Evolutionary conservation across 495 filamentous ascomycete species (phyloP), one percentile per base, ranked within the genome.

Genomic region (Bacidia gigantensis): DNA sequence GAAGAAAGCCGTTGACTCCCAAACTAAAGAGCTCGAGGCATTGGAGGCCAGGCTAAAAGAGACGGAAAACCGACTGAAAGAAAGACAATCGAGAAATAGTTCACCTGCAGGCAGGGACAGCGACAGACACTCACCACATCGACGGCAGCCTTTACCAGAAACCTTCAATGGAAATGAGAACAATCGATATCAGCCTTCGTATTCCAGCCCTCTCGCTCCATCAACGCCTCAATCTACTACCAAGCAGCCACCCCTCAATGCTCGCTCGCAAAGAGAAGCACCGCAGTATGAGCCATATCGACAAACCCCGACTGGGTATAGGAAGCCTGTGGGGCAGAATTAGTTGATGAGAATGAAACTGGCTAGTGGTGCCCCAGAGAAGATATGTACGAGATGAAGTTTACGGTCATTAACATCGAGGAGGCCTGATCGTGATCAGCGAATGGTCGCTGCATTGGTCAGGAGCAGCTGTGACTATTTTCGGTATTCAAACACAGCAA

Each of bases 31-130:
- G 63, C 78, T 97, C 57, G 81, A 95, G 67, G 79, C 80, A 38
- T 81, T 97, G 51, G 87, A 95, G 67, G 79, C 78, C 14, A 79
- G 80, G 48, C 80, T 97, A 48, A 83, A 80, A 56, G 87, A 87
- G 60, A 87, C 90, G 54, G 90, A 97, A 68, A 71, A 81, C 59
- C 82, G 83, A 18, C 75, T 97, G 11, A 82, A 86, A 66, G 67
- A 65, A 41, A 64, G 60, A 40, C 55, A 67, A 56, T 61, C 68
- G 0, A 53, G 53, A 29, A 56, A 49, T 17, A 35, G 53, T 11
- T 56, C 57, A 24, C 57, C 51, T 3, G 53, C 46, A 38, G 54
- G 49, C 29, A 54, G 43, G 17, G 49, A 18, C 9, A 35, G 43
- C 26, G 50, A 22, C 26, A 41, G 21, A 35, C 46, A 22, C 24